These are phyloP conservation scores for Metschnikowia continentalis DNA, from an alignment of 805 yeast species.

Conservation along the genomic window DNA sequence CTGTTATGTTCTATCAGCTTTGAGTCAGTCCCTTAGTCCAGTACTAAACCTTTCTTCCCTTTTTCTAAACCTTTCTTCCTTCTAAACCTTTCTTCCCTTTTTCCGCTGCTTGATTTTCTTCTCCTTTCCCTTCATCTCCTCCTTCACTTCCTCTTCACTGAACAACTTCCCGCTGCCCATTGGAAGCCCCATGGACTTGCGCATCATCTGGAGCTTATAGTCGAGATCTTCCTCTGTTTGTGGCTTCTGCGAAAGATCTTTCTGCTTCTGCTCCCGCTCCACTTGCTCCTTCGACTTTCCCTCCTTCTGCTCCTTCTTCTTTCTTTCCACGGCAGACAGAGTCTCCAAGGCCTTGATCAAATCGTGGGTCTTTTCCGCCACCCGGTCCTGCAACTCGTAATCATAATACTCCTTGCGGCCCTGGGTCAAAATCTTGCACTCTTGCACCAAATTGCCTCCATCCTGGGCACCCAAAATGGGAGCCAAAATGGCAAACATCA, in stretches of 20 bases:
- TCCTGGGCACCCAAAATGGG: conserved; percentile 61
- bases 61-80: too few species aligned
- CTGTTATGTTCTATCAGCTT: too few species aligned
- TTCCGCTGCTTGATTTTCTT: conserved; percentile 1
- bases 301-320: conserved; percentile 28
- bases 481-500: conserved; percentile 62
- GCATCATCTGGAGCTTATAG: conserved; percentile 27
- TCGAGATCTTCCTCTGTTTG: conserved; percentile 33
- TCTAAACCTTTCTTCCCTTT: not conserved
- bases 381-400: conserved; percentile 51
- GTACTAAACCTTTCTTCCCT: not conserved
- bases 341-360: conserved; percentile 62
- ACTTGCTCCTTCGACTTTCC: conserved; percentile 18
- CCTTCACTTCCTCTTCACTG: conserved; percentile 1
- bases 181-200: conserved; percentile 22
- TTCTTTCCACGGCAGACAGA: conserved; percentile 64
- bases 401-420: conserved; percentile 65
- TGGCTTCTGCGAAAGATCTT: conserved; percentile 33
- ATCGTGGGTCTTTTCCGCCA: conserved; percentile 60
- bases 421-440: conserved; percentile 54
- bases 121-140: not conserved
- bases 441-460: conserved; percentile 71
- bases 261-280: conserved; percentile 17
- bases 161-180: conserved; percentile 14
- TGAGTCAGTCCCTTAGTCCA: too few species aligned